Percentiles rank a stretch among this genome's conserved stretches.
These are phyloP conservation scores for Parathielavia appendiculata DNA, from an alignment of 495 filamentous ascomycete species.

Conservation along the genomic window DNA sequence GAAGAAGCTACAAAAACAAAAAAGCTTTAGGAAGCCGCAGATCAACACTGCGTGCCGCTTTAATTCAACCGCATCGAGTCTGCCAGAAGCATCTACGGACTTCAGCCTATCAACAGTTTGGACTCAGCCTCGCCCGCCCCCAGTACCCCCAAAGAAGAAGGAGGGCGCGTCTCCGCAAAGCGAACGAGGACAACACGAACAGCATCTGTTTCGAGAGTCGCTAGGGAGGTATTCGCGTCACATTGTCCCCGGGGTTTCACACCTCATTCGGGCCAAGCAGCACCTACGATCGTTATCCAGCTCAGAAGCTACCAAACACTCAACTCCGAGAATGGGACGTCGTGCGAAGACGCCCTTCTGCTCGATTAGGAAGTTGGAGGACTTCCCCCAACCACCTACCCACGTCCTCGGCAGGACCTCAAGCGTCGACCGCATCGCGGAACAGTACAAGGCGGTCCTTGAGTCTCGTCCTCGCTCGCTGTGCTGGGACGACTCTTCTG, in stretches of 20 bases:
- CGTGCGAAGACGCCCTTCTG: slow-evolving; percentile 45
- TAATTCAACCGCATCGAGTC: slow-evolving; percentile 19
- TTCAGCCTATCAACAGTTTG: slow-evolving; percentile 21
- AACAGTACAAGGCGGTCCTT: slow-evolving; percentile 41
- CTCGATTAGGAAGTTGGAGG: slow-evolving; percentile 40
- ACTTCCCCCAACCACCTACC: slow-evolving; percentile 20
- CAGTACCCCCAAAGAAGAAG: slow-evolving; percentile 26
- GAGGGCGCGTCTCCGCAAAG: slow-evolving; percentile 34
- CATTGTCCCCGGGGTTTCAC: slow-evolving; percentile 39
- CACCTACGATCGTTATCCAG: slow-evolving; percentile 21
- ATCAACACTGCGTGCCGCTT: slow-evolving; percentile 23
- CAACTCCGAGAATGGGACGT: slow-evolving; percentile 26
- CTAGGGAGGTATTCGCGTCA: slow-evolving; percentile 3
- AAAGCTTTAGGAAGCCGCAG: slow-evolving; percentile 32
- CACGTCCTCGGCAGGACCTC: slow-evolving; percentile 29
- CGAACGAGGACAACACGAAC: slow-evolving; percentile 26
- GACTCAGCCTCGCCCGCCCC: slow-evolving; percentile 20
- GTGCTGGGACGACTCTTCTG: slow-evolving; percentile 20
- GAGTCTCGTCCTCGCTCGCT: slow-evolving; percentile 29
- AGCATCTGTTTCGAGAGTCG: slow-evolving; percentile 3
- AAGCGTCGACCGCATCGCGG: slow-evolving; percentile 42
- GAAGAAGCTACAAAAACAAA: slow-evolving; percentile 44
- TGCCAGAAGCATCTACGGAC: not conserved
- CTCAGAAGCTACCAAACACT: slow-evolving; percentile 10
- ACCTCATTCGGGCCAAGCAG: slow-evolving; percentile 30